Base-by-base conservation (phyloP, 768 basidiomycete species). In the Strobilomyces confusus region DNA sequence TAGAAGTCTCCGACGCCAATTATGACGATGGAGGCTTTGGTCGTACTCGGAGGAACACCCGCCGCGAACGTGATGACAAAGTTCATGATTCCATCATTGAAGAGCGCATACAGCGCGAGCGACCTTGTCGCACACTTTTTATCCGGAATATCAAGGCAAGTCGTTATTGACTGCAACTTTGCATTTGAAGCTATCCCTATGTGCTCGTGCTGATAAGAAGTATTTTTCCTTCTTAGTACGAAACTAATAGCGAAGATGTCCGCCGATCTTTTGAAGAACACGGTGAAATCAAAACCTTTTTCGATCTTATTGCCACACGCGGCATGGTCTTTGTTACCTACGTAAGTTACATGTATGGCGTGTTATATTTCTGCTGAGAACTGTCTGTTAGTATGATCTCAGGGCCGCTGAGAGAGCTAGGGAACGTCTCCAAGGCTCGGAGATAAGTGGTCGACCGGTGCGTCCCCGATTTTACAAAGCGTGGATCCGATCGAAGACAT, bases 311-410 rank as follows among this genome's bases (percentile, higher is more conserved):
- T 57, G 81, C 84, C 45, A 95, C 89, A 12, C 80, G 97, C 55
- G 97, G 97, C n/a, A 97, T 99, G 91, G 89, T 98, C 14, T 99
- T 99, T 70, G 89, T 98, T 42, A 99, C 95, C 44, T 99, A 92
- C 69, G 97, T 98, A 74, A 81, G 95, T 82, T 45, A 42, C 34
- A 22, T 34, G 9, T 51, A 42, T 47, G 34, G 17, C 9, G 22
- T n/a, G 22, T 23, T 33, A 14, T 17, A 47, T 12, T 69, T 59
- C 56, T 42, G n/a, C 55, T 60, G 47, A 62, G 48, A 48, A 32
- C 1, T 1, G 8, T 52, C n/a, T 30, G 29, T 45, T 63, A 99
- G 97, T 98, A 73, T 69, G 97, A 99, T 70, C 71, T 97, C 15
- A 83, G 97, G 55, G 90, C 92, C 46, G 95, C 97, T 38, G 91